Base-by-base conservation (phyloP, 2,329 filamentous ascomycete genomes). In the Hymenoscyphus occultus region DNA sequence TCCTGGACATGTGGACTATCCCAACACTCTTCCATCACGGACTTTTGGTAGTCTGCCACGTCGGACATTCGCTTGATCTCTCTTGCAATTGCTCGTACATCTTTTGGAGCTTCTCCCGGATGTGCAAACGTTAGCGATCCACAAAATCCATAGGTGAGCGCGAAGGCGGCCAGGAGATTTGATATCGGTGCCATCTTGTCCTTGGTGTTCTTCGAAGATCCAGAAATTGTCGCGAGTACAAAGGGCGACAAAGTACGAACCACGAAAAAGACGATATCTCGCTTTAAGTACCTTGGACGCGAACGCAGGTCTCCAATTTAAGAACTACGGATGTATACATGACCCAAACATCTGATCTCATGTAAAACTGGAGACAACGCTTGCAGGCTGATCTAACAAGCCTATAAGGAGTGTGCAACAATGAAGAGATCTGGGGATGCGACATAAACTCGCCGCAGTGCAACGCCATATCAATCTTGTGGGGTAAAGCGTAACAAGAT, bases 301-400 rank as follows among this genome's bases (percentile, higher is more conserved):
- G 58, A 61, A 48, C 7, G 16, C n/a, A 62, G 22, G 14, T 31
- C 28, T 6, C 22, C 60, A 14, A 7, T 28, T 14, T 54, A 54
- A 28, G 22, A 54, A 54, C 3, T 19, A 54, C 22, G 48, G 22
- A 22, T 54, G 10, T 54, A 39, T 16, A 56, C 42, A 42, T 31
- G 22, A 61, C 57, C 62, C 45, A 48, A 57, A 60, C 58, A 57
- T 64, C 40, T 61, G 62, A 61, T 61, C 62, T 61, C 62, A 64
- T 64, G 48, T 61, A 16, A 61, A 3, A 45, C 60, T 48, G 58
- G 59, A 19, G 16, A 19, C 19, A 5, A 45, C 22, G 31, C 6
- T 31, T 40, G 22, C 19, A 64, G 62, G 58, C 62, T 64, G 60
- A 57, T 61, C 58, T 39, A 19, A 28, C 39, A 64, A 48, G 39